Conservation (phyloP, 2,329 filamentous ascomycete species). For the Nemania abortiva region DNA sequence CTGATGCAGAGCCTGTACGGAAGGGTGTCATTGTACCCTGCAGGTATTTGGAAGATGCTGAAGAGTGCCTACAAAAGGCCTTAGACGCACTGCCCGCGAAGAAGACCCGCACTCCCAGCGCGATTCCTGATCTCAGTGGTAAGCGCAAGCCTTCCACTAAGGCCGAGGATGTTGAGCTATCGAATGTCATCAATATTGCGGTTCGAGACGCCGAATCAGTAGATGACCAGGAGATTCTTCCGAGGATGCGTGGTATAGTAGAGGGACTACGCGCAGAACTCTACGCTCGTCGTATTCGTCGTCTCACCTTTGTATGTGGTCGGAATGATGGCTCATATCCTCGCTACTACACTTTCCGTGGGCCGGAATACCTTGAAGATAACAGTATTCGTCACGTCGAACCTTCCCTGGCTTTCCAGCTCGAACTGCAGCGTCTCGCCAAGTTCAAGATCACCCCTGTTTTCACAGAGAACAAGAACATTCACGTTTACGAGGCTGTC, state of each 20-base stretch:
- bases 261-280: slow-evolving; percentile 87
- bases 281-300: slow-evolving; percentile 82
- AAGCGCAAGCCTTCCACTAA: slow-evolving; percentile 73
- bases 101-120: slow-evolving; percentile 68
- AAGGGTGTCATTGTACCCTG: slow-evolving; percentile 96
- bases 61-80: slow-evolving; percentile 86
- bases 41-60: slow-evolving; percentile 92
- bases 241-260: slow-evolving; percentile 80
- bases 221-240: slow-evolving; percentile 83
- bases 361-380: slow-evolving; percentile 89
- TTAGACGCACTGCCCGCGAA: slow-evolving; percentile 83
- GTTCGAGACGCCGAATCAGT: slow-evolving; percentile 87
- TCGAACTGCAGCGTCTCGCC: slow-evolving; percentile 90
- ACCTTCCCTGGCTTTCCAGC: slow-evolving; percentile 97
- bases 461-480: slow-evolving; percentile 99
- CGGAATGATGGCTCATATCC: slow-evolving; percentile 95
- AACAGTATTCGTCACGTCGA: slow-evolving; percentile 97
- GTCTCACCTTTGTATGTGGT: slow-evolving; percentile 95
- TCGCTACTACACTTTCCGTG: slow-evolving; percentile 98
- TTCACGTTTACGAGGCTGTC: slow-evolving; percentile 97
- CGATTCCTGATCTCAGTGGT: slow-evolving; percentile 79
- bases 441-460: slow-evolving; percentile 99
- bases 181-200: slow-evolving; percentile 91
- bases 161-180: slow-evolving; percentile 80
- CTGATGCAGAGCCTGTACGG: slow-evolving; percentile 80